phyloP scores from a whole-genome alignment of 345 rosid genomes.

The Eucalyptus erythrocorys region DNA sequence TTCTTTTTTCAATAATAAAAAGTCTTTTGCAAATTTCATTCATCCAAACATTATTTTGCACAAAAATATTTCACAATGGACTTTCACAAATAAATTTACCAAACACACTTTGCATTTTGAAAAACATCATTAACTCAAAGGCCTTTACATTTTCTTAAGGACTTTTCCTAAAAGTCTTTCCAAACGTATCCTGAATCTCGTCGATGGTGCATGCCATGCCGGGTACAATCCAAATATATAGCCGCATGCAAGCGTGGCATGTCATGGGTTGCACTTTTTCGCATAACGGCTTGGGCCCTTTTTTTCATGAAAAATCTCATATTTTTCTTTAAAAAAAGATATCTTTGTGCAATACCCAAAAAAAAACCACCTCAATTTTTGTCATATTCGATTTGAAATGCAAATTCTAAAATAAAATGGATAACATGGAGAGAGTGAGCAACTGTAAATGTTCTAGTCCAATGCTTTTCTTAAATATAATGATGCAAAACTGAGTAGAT shows the following conservation, averaged over 20 bases:
- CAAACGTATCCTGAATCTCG: too few relatives aligned
- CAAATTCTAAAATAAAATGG: neutral
- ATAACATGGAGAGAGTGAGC: neutral
- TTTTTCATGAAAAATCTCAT: neutral
- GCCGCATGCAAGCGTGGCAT: neutral
- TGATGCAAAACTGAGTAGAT: neutral
- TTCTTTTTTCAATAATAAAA: too few relatives aligned
- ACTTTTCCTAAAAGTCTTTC: too few relatives aligned
- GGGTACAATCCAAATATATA: too few relatives aligned
- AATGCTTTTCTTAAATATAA: neutral
- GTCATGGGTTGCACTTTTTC: neutral
- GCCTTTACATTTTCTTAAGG: too few relatives aligned
- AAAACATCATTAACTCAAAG: too few relatives aligned
- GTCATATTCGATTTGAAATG: neutral
- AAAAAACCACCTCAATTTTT: neutral
- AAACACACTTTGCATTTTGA: too few relatives aligned
- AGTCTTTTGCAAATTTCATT: too few relatives aligned
- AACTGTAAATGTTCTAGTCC: neutral
- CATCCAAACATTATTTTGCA: too few relatives aligned
- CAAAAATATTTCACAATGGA: too few relatives aligned
- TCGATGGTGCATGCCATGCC: neutral
- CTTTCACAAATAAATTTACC: too few relatives aligned
- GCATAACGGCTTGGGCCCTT: fast-evolving
- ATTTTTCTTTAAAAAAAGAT: neutral
- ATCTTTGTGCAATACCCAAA: neutral